Conservation (phyloP, 805 yeast genomes). For the Millerozyma acaciae region DNA sequence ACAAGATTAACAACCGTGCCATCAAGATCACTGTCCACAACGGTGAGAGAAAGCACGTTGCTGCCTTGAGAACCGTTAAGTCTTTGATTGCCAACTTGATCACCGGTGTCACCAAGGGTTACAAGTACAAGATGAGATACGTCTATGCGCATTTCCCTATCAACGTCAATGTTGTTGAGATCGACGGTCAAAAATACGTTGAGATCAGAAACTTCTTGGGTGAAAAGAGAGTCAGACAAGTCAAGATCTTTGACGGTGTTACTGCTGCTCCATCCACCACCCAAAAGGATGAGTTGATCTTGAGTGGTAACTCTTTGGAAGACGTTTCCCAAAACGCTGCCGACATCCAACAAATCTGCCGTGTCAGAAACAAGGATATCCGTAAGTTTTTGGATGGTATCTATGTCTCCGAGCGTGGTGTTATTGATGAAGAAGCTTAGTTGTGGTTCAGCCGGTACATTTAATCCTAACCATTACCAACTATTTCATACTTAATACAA, state of each 20-base stretch:
- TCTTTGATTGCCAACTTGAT: conserved; percentile 90
- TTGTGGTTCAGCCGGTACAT: conserved; percentile 1
- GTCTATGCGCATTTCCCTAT: conserved; percentile 99
- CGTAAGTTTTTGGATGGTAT: conserved; percentile 99
- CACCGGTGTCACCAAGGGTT: conserved; percentile 99
- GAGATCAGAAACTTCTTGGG: conserved; percentile 99
- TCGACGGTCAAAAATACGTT: conserved; percentile 68
- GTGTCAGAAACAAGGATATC: conserved; percentile 99
- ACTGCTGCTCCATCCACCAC: conserved; percentile 71
- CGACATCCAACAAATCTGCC: conserved; percentile 95
- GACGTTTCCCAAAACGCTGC: conserved; percentile 98
- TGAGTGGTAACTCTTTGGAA: conserved; percentile 94
- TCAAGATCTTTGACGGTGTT: conserved; percentile 87
- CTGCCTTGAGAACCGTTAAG: conserved; percentile 98
- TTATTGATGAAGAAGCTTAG: conserved; percentile 62
- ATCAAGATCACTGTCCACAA: conserved; percentile 92
- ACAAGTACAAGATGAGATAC: conserved; percentile 99
- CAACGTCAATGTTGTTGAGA: conserved; percentile 87
- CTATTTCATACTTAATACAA: conserved; percentile 1
- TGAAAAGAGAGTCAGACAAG: conserved; percentile 94
- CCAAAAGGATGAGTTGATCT: conserved; percentile 92
- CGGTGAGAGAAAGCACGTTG: conserved; percentile 99
- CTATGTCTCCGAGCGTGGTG: conserved; percentile 95
- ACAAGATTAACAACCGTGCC: conserved; percentile 64
- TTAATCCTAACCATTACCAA: neutral